A percentile compares a stretch with the other conserved stretches of the same genome.
phyloP scores from a whole-genome alignment of 2,329 filamentous ascomycete species.

The Lachnellula arida region DNA sequence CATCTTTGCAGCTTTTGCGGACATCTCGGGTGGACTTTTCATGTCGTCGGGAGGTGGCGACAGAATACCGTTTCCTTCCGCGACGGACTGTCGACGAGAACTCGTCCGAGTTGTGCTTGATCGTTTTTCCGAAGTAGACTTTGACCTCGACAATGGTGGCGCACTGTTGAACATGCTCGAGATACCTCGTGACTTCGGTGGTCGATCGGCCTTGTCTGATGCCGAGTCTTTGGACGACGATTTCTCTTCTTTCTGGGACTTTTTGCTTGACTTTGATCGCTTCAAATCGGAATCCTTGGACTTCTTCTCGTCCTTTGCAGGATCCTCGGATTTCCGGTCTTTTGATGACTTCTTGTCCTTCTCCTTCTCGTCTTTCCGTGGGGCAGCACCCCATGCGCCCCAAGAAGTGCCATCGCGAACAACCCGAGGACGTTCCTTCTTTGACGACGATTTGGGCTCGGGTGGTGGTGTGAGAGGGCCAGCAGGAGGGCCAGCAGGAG shows the following conservation, averaged over 20 bases:
- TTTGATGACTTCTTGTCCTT: conserved; percentile 27
- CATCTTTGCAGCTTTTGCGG: conserved; percentile 73
- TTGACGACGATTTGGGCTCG: conserved; percentile 55
- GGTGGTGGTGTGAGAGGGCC: conserved; percentile 40
- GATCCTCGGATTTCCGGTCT: conserved; percentile 26
- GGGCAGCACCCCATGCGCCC: conserved; percentile 65
- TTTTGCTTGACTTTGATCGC: conserved; percentile 53
- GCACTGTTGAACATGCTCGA: conserved; percentile 65
- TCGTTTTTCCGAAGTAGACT: conserved; percentile 62
- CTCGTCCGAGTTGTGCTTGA: conserved; percentile 51
- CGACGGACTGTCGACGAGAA: conserved; percentile 65
- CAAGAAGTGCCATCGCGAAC: conserved; percentile 66
- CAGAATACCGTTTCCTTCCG: conserved; percentile 56
- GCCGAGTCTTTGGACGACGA: conserved; percentile 62
- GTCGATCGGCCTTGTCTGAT: conserved; percentile 51
- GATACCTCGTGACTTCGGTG: conserved; percentile 41
- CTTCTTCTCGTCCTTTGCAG: conserved; percentile 28
- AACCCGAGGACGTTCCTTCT: conserved; percentile 73
- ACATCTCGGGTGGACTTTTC: conserved; percentile 46
- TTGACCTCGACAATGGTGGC: conserved; percentile 63
- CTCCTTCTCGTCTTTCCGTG: conserved; percentile 35
- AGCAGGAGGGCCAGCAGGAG: conserved; percentile 28
- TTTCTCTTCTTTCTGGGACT: conserved; percentile 59
- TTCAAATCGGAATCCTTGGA: conserved; percentile 47
- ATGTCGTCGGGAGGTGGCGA: conserved; percentile 70